A percentile compares a stretch with the other conserved stretches of the same genome.
Evolutionary conservation across 495 filamentous ascomycete genomes (phyloP).

Genomic region (Xylaria curta): DNA sequence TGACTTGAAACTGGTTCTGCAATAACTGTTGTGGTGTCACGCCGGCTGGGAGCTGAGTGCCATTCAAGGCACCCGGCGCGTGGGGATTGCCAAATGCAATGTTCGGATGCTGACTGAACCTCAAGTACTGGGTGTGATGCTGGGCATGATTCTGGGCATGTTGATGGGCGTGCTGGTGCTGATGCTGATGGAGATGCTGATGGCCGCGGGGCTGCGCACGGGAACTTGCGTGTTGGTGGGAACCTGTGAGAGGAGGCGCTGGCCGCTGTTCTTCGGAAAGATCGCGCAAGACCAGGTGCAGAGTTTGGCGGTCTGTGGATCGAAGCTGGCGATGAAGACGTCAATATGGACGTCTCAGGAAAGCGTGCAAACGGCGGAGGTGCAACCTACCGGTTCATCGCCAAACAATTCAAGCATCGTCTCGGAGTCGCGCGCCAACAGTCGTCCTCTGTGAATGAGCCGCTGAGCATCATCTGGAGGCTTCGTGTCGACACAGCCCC

Average conservation of each 20-base stretch:
- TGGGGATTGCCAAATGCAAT: constrained; percentile 32
- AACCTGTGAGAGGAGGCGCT: constrained; percentile 24
- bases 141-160: constrained; percentile 18
- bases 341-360: constrained; percentile 22
- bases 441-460: constrained; percentile 70
- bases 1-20: constrained; percentile 34
- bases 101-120: constrained; percentile 28
- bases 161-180: neutral
- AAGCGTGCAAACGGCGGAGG: neutral
- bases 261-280: constrained; percentile 36
- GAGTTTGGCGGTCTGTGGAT: constrained; percentile 51
- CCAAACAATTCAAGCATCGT: constrained; percentile 66
- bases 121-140: constrained; percentile 28
- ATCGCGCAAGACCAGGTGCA: constrained; percentile 70
- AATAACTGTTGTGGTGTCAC: constrained; percentile 28
- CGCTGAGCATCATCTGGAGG: constrained; percentile 64
- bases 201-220: neutral
- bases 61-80: constrained; percentile 24
- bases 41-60: constrained; percentile 26
- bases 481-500: constrained; percentile 57
- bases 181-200: constrained; percentile 17
- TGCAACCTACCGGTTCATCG: constrained; percentile 57
- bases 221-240: constrained; percentile 18
- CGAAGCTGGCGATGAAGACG: constrained; percentile 47
- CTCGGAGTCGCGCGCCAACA: constrained; percentile 58